These are phyloP conservation scores for Phaeolepiota aurea DNA, from an alignment of 768 basidiomycete genomes.

Conservation along the genomic window DNA sequence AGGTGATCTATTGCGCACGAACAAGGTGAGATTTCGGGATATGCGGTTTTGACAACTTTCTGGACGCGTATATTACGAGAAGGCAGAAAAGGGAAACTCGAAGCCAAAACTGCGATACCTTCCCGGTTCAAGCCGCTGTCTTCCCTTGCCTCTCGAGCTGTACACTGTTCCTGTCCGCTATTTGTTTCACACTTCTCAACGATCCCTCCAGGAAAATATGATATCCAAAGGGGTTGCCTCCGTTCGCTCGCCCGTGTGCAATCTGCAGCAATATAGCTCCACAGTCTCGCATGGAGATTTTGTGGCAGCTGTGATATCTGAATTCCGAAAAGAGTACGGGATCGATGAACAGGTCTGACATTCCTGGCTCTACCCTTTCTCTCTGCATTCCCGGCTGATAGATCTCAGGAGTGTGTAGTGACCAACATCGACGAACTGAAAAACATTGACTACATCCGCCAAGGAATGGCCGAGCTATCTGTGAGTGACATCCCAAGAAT, in stretches of 20 bases:
- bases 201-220: conserved; percentile 55
- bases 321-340: conserved; percentile 57
- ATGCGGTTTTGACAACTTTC: too few species aligned
- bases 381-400: too few species aligned
- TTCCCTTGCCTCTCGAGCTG: too few species aligned
- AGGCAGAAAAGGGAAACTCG: too few species aligned
- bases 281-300: conserved; percentile 62
- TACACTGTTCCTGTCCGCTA: too few species aligned
- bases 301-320: conserved; percentile 52
- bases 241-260: conserved; percentile 88
- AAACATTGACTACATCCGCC: conserved; percentile 49
- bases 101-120: neutral
- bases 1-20: conserved; percentile 58
- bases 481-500: conserved; percentile 26
- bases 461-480: conserved; percentile 66
- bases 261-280: conserved; percentile 50
- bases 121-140: neutral
- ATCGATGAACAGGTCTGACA: conserved; percentile 20
- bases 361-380: too few species aligned
- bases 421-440: conserved; percentile 36
- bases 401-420: conserved; percentile 35
- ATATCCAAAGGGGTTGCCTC: conserved; percentile 82
- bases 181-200: too few species aligned
- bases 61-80: too few species aligned
- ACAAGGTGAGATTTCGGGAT: too few species aligned